Conservation (phyloP, 495 filamentous ascomycete genomes). For the Penicillium roqueforti region DNA sequence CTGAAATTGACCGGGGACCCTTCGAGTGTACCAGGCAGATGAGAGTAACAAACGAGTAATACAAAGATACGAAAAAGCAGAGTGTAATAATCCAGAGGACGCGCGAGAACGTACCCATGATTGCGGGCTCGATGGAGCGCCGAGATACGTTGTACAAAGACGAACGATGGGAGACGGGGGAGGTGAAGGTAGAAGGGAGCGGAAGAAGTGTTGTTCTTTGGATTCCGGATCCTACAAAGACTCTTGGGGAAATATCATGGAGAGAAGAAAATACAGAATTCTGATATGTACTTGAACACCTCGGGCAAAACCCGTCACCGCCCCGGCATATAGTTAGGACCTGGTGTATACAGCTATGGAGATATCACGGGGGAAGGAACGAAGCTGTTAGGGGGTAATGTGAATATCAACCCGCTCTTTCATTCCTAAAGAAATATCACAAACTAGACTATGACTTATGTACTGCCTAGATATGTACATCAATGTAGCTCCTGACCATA, state of each 20-base stretch:
- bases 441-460: background rate
- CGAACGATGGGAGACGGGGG: slow-evolving; percentile 6
- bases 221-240: background rate
- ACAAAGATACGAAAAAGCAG: slow-evolving; percentile 19
- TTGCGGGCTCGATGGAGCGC: slow-evolving; percentile 8
- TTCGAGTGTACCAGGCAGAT: slow-evolving; percentile 22
- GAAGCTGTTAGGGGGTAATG: no score
- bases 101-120: slow-evolving; percentile 32
- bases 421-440: background rate
- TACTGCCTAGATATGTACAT: background rate
- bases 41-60: slow-evolving; percentile 24
- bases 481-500: background rate
- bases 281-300: slow-evolving; percentile 9
- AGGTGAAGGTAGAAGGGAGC: slow-evolving; percentile 5
- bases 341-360: no score
- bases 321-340: background rate
- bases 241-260: background rate
- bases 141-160: slow-evolving; percentile 12
- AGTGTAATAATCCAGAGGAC: slow-evolving; percentile 6
- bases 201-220: background rate
- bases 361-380: no score
- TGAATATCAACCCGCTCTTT: background rate
- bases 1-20: slow-evolving; percentile 22
- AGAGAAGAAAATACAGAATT: slow-evolving; percentile 9
- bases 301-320: slow-evolving; percentile 7